phyloP scores from a whole-genome alignment of 2,329 filamentous ascomycete species.

The Truncatella angustata region DNA sequence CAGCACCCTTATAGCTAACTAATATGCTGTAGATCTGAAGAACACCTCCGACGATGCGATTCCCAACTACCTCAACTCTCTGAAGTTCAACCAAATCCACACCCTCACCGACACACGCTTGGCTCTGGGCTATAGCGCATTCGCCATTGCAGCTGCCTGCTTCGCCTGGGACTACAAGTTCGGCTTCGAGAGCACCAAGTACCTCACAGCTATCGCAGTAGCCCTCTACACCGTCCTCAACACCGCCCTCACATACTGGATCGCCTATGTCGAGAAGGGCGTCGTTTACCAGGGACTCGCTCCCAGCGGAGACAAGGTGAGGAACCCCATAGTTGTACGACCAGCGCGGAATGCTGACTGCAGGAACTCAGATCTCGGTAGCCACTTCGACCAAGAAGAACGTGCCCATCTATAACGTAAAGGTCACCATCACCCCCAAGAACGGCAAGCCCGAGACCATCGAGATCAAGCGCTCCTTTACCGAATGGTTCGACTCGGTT shows the following conservation, averaged over 20 bases:
- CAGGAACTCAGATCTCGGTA: slow-evolving; percentile 66
- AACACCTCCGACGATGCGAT: slow-evolving; percentile 95
- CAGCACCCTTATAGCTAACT: not conserved
- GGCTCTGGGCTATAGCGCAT: slow-evolving; percentile 77
- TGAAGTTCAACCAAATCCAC: slow-evolving; percentile 83
- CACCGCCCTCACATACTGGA: slow-evolving; percentile 74
- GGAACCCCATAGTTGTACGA: slow-evolving; percentile 35
- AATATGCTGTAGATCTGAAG: slow-evolving; percentile 71
- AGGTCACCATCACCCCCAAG: slow-evolving; percentile 53
- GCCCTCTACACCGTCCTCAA: slow-evolving; percentile 78
- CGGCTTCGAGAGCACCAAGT: slow-evolving; percentile 84
- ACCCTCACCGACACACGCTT: slow-evolving; percentile 79
- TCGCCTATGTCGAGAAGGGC: slow-evolving; percentile 78
- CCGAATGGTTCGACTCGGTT: slow-evolving; percentile 71
- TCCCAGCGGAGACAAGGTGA: slow-evolving; percentile 51
- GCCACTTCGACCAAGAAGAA: slow-evolving; percentile 74
- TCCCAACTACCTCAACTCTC: slow-evolving; percentile 85
- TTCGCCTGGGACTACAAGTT: slow-evolving; percentile 91
- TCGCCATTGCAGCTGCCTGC: slow-evolving; percentile 75
- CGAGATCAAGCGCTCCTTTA: slow-evolving; percentile 64
- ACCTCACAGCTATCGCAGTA: slow-evolving; percentile 78
- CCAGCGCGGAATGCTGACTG: slow-evolving; percentile 47
- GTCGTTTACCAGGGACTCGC: slow-evolving; percentile 73
- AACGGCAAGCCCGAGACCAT: slow-evolving; percentile 40
- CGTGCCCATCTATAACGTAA: slow-evolving; percentile 76